phyloP scores from a whole-genome alignment of 371 early-diverging fungal species.

The Rhizopus microsporus region DNA sequence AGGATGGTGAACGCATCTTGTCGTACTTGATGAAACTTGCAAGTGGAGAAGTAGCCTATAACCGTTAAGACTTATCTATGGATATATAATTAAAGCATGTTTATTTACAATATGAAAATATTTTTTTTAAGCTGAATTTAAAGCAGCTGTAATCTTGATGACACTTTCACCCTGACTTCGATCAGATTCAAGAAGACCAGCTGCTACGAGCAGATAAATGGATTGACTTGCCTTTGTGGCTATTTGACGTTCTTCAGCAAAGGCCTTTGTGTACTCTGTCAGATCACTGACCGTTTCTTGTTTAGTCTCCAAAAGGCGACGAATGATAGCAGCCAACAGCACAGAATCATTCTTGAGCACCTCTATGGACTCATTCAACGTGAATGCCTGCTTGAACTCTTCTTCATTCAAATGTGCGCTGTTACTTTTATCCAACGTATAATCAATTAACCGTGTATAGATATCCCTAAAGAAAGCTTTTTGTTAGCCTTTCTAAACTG shows the following conservation, averaged over 20 bases:
- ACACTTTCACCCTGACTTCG: background rate
- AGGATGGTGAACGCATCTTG: constrained; percentile 55
- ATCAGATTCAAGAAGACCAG: background rate
- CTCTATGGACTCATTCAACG: background rate
- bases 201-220: background rate
- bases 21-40: constrained; percentile 61
- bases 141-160: background rate
- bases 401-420: background rate
- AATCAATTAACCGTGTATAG: background rate
- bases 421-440: background rate
- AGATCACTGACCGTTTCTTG: background rate
- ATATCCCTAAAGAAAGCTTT: background rate
- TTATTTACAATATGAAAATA: background rate
- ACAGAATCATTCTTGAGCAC: background rate
- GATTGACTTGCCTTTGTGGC: background rate
- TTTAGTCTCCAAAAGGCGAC: background rate
- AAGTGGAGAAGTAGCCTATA: constrained; percentile 52
- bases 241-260: background rate
- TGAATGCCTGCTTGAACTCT: background rate
- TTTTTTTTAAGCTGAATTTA: background rate
- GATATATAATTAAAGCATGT: no score
- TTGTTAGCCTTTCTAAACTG: background rate
- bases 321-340: background rate
- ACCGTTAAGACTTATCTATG: constrained; percentile 27
- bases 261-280: background rate